Evolutionary conservation across 2,329 filamentous ascomycete genomes (phyloP).

Genomic region (Claviceps monticola): DNA sequence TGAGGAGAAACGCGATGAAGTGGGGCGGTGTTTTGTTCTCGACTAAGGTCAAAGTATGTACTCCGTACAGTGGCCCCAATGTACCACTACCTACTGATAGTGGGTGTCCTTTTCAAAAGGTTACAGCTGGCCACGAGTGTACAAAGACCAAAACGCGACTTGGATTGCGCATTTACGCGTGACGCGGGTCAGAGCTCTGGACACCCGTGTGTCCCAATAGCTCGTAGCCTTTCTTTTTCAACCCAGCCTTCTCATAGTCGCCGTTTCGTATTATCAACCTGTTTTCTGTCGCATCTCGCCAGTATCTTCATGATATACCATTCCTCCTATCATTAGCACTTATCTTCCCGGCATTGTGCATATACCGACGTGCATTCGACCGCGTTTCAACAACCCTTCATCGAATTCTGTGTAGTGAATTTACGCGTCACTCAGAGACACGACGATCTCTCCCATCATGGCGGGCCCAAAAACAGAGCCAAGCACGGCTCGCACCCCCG

Average conservation of each 20-base stretch:
- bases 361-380: not conserved
- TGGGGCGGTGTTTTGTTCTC: no score
- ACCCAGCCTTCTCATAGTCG: not conserved
- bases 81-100: no score
- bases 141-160: not conserved
- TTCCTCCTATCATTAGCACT: not conserved
- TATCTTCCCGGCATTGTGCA: not conserved
- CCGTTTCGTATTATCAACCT: not conserved
- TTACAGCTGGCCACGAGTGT: no score
- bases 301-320: not conserved
- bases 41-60: no score
- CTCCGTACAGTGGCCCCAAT: no score
- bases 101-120: no score
- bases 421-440: not conserved
- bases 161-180: not conserved
- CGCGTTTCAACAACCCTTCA: not conserved
- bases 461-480: conserved; percentile 1
- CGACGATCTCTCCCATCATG: conserved; percentile 1
- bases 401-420: not conserved
- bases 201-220: not conserved
- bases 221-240: not conserved
- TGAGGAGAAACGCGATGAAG: no score
- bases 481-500: conserved; percentile 5
- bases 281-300: not conserved
- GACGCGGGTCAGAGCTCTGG: conserved; percentile 1